Percentiles rank a stretch among this genome's conserved stretches.
Conservation (phyloP, 2,329 filamentous ascomycete genomes). For the Gnomoniopsis smithogilvyi region DNA sequence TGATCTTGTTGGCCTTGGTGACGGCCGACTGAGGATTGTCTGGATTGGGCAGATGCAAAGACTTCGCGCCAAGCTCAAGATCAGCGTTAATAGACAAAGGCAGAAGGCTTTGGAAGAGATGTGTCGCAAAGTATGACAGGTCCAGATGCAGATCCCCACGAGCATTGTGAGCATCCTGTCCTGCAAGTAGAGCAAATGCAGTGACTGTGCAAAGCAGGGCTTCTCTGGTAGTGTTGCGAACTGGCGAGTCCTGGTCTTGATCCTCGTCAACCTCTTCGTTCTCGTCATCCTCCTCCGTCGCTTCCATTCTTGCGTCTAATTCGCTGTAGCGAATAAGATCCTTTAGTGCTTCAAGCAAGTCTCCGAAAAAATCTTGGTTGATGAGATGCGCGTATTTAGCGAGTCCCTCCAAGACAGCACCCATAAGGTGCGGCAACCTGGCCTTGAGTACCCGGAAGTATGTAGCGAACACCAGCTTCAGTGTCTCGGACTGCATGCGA, state of each 20-base stretch:
- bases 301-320: constrained; percentile 47
- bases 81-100: constrained; percentile 77
- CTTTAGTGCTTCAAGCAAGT: constrained; percentile 89
- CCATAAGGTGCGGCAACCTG: constrained; percentile 81
- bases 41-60: constrained; percentile 68
- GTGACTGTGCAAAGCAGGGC: constrained; percentile 92
- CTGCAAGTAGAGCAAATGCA: constrained; percentile 91
- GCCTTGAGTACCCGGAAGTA: constrained; percentile 95
- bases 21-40: constrained; percentile 41
- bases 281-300: constrained; percentile 42
- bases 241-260: constrained; percentile 43
- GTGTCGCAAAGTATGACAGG: constrained; percentile 89
- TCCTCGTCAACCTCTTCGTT: constrained; percentile 42
- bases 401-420: constrained; percentile 91
- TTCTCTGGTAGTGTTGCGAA: constrained; percentile 78
- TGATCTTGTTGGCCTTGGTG: constrained; percentile 62
- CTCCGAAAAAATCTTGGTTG: constrained; percentile 98
- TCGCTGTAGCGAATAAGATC: constrained; percentile 81
- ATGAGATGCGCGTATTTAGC: constrained; percentile 94
- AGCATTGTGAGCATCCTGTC: constrained; percentile 86
- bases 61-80: constrained; percentile 76
- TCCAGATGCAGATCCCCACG: constrained; percentile 81
- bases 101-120: constrained; percentile 85
- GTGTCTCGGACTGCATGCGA: constrained; percentile 88
- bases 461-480: constrained; percentile 91